These are phyloP conservation scores for Hypseocharis bilobata DNA, from an alignment of 441 rosid species.

Conservation along the genomic window DNA sequence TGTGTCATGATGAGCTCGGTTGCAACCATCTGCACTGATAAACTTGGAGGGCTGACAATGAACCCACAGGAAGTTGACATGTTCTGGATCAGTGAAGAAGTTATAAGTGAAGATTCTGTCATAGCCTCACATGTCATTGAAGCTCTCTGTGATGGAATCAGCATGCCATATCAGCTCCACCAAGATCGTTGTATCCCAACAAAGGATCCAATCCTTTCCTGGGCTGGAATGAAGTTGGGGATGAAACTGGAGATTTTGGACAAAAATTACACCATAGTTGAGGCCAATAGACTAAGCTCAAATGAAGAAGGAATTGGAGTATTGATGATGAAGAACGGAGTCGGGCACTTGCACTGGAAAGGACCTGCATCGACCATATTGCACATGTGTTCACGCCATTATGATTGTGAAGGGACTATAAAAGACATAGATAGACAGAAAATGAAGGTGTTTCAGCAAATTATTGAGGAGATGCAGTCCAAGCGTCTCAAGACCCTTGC, in stretches of 20 bases:
- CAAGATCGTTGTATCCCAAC: neutral
- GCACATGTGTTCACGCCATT: neutral
- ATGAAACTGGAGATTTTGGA: conserved; percentile 10
- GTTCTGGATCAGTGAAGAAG: conserved; percentile 12
- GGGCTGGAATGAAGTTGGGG: conserved; percentile 15
- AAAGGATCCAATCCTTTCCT: conserved; percentile 1
- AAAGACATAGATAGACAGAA: neutral
- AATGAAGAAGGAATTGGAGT: neutral
- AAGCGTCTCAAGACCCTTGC: neutral
- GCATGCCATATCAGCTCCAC: too few species aligned
- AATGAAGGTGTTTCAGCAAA: neutral
- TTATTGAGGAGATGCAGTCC: conserved; percentile 3
- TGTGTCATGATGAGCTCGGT: conserved; percentile 13
- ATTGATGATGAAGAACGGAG: neutral
- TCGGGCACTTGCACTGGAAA: neutral
- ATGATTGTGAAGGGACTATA: neutral
- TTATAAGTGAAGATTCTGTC: neutral
- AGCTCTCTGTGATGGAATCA: conserved; percentile 10
- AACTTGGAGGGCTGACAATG: neutral
- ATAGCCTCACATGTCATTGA: neutral
- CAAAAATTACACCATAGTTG: neutral
- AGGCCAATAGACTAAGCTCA: neutral
- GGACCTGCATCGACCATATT: conserved; percentile 17
- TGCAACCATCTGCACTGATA: neutral
- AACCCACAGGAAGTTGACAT: neutral